phyloP scores from a whole-genome alignment of 176 grass and related monocot species.

The Rhipidocladum racemiflorum region DNA sequence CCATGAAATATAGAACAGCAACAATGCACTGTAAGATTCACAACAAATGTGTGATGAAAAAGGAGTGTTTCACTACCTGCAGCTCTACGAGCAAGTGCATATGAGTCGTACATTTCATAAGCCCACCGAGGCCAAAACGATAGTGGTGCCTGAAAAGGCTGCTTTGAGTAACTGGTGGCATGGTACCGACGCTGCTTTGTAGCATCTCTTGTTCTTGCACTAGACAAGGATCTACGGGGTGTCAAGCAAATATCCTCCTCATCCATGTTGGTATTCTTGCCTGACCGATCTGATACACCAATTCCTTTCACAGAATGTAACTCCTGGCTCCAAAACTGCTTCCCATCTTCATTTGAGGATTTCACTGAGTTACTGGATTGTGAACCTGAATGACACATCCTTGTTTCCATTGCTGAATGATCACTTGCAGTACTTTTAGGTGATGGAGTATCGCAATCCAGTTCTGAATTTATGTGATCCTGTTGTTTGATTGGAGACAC shows the following conservation, averaged over 20 bases:
- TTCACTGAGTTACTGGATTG: slow-evolving; percentile 50
- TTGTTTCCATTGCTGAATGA: slow-evolving; percentile 49
- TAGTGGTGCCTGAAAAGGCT: slow-evolving; percentile 52
- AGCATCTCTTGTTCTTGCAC: slow-evolving; percentile 32
- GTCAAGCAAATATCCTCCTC: slow-evolving; percentile 34
- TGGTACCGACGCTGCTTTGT: slow-evolving; percentile 29
- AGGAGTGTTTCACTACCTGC: slow-evolving; percentile 53
- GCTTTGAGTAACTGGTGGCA: slow-evolving; percentile 29
- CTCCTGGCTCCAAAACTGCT: slow-evolving; percentile 5
- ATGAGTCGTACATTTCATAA: slow-evolving; percentile 93
- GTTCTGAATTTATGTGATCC: slow-evolving; percentile 44
- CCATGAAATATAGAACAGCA: background rate
- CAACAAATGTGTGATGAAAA: slow-evolving; percentile 10
- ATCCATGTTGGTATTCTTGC: slow-evolving; percentile 28
- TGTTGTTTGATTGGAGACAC: slow-evolving; percentile 41
- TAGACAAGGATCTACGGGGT: slow-evolving; percentile 8
- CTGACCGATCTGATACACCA: slow-evolving; percentile 22
- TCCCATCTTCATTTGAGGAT: slow-evolving; percentile 42
- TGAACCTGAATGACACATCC: slow-evolving; percentile 41
- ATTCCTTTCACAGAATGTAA: background rate
- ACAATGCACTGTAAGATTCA: background rate
- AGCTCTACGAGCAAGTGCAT: slow-evolving; percentile 69
- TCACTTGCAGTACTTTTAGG: slow-evolving; percentile 36
- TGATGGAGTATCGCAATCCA: slow-evolving; percentile 31
- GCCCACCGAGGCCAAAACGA: slow-evolving; percentile 89